phyloP scores from a whole-genome alignment of 495 filamentous ascomycete species.

The Tuber melanosporum region DNA sequence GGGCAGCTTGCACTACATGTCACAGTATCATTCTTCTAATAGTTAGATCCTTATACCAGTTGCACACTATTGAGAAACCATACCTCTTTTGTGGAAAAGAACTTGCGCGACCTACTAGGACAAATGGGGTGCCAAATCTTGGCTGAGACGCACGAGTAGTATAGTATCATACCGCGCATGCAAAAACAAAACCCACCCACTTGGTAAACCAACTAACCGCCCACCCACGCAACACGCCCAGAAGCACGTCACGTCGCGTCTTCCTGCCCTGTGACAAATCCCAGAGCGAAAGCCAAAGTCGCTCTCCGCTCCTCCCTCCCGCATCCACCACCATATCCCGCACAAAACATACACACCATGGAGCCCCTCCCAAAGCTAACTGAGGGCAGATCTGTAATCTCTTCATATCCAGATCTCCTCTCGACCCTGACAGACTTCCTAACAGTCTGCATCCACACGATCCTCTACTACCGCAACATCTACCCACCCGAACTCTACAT shows the following conservation, averaged over 20 bases:
- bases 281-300: not conserved
- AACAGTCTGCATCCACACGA: constrained; percentile 81
- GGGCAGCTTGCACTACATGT: no score
- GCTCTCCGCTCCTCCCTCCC: not conserved
- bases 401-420: constrained; percentile 45
- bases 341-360: not conserved
- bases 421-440: constrained; percentile 69
- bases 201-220: not conserved
- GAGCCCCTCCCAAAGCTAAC: not conserved
- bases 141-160: no score
- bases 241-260: constrained; percentile 2
- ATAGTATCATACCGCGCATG: not conserved
- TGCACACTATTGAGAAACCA: no score
- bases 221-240: not conserved
- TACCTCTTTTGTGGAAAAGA: no score
- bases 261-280: not conserved
- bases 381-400: not conserved
- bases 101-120: no score
- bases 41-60: no score
- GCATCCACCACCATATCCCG: not conserved
- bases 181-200: not conserved
- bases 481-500: constrained; percentile 80
- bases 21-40: no score
- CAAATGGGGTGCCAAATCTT: no score
- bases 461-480: constrained; percentile 77